Conservation (phyloP, 306 rosid species). For the Sechiopsis laciniata region DNA sequence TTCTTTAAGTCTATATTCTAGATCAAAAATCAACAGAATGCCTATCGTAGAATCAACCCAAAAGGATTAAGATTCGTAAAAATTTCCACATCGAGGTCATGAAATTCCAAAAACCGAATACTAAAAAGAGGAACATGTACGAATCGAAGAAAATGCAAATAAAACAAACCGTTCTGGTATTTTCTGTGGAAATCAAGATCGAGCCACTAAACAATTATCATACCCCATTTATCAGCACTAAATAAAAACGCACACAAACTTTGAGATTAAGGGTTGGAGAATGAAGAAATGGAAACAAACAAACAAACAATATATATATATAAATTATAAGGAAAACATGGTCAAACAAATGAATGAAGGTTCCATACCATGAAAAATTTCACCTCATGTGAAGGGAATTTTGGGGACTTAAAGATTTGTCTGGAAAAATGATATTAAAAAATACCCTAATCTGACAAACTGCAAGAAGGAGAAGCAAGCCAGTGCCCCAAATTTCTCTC, state of each 20-base stretch:
- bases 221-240: slow-evolving; percentile 11
- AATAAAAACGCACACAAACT: background rate
- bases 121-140: slow-evolving; percentile 14
- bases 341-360: slow-evolving; percentile 36
- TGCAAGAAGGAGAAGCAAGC: slow-evolving; percentile 10
- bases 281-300: background rate
- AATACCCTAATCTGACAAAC: slow-evolving; percentile 54
- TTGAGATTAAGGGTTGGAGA: background rate
- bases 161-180: slow-evolving; percentile 20
- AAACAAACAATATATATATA: no score
- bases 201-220: slow-evolving; percentile 21
- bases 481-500: slow-evolving; percentile 12
- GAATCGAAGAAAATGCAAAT: background rate
- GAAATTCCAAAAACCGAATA: slow-evolving; percentile 12
- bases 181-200: slow-evolving; percentile 21
- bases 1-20: slow-evolving; percentile 20
- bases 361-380: slow-evolving; percentile 37
- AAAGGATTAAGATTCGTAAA: slow-evolving; percentile 17
- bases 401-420: slow-evolving; percentile 32
- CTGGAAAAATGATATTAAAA: slow-evolving; percentile 15
- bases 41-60: no score
- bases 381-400: slow-evolving; percentile 39
- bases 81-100: slow-evolving; percentile 5
- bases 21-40: slow-evolving; percentile 27
- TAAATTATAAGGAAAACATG: slow-evolving; percentile 11